phyloP scores from a whole-genome alignment of 1,139 yeast genomes.

The Taphrina populina region DNA sequence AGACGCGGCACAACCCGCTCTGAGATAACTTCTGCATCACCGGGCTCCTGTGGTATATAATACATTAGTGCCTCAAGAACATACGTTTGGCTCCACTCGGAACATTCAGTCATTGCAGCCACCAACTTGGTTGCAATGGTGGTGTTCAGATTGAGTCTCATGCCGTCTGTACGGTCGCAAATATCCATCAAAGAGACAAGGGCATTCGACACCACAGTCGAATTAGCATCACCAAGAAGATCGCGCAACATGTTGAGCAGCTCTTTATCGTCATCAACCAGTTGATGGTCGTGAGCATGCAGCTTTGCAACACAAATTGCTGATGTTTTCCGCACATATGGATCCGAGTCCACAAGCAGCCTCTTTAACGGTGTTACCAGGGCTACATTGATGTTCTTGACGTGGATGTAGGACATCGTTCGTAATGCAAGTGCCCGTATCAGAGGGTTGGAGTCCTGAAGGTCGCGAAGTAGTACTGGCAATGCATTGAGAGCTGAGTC shows the following conservation, averaged over 20 bases:
- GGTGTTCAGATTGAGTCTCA: slow-evolving; percentile 58
- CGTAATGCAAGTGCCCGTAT: slow-evolving; percentile 60
- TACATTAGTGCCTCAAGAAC: slow-evolving; percentile 67
- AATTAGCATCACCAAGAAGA: slow-evolving; percentile 56
- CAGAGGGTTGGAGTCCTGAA: slow-evolving; percentile 49
- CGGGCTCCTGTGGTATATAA: slow-evolving; percentile 66
- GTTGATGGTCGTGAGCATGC: slow-evolving; percentile 57
- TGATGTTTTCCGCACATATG: slow-evolving; percentile 67
- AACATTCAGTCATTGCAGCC: slow-evolving; percentile 54
- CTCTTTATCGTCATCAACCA: slow-evolving; percentile 48
- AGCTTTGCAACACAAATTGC: slow-evolving; percentile 69
- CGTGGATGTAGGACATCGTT: slow-evolving; percentile 62
- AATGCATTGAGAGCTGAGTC: slow-evolving; percentile 44
- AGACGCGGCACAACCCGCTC: slow-evolving; percentile 70
- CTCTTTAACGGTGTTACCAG: slow-evolving; percentile 48
- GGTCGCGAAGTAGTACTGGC: slow-evolving; percentile 57
- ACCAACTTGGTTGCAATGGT: slow-evolving; percentile 58
- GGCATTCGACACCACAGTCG: slow-evolving; percentile 69
- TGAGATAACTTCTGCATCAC: slow-evolving; percentile 65
- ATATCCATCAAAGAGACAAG: slow-evolving; percentile 67
- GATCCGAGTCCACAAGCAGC: slow-evolving; percentile 55
- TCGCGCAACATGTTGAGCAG: slow-evolving; percentile 51
- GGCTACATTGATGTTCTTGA: slow-evolving; percentile 55
- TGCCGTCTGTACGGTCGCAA: slow-evolving; percentile 56
- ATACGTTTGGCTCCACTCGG: slow-evolving; percentile 80